phyloP scores from a whole-genome alignment of 2,329 filamentous ascomycete genomes.

The Beauveria rudraprayagi region DNA sequence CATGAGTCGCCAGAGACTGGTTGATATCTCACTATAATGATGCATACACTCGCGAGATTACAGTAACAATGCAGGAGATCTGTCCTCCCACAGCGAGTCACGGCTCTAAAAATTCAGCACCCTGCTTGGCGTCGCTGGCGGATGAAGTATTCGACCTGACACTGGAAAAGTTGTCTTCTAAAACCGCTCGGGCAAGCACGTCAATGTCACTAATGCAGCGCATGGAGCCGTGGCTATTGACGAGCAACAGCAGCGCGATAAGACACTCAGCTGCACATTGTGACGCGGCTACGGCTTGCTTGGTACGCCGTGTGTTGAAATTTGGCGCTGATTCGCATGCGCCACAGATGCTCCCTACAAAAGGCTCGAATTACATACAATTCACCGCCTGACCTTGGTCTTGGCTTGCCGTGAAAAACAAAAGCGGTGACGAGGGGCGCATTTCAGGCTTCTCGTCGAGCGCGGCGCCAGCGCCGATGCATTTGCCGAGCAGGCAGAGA shows the following conservation, averaged over 20 bases:
- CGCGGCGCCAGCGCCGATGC: not conserved
- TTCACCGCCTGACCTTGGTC: not conserved
- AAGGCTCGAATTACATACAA: not conserved
- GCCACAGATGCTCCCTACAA: not conserved
- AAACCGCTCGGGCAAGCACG: not conserved
- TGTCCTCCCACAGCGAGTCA: not conserved
- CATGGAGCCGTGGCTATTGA: not conserved
- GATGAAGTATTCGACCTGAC: not conserved
- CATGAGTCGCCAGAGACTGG: too few relatives aligned
- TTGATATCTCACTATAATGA: too few relatives aligned
- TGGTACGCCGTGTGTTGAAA: not conserved
- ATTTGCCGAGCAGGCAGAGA: not conserved
- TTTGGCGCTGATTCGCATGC: too few relatives aligned
- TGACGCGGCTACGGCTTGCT: not conserved
- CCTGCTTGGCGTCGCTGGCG: not conserved
- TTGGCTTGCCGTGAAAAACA: not conserved
- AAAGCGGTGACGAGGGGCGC: not conserved
- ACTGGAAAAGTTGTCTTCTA: not conserved
- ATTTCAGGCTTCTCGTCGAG: not conserved
- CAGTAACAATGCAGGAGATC: too few relatives aligned
- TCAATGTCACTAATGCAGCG: not conserved
- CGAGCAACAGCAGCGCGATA: not conserved
- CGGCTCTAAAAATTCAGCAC: not conserved
- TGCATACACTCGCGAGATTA: too few relatives aligned
- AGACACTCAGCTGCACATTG: not conserved